phyloP scores from a whole-genome alignment of 768 basidiomycete species.

The Lepiota brunneoincarnata region DNA sequence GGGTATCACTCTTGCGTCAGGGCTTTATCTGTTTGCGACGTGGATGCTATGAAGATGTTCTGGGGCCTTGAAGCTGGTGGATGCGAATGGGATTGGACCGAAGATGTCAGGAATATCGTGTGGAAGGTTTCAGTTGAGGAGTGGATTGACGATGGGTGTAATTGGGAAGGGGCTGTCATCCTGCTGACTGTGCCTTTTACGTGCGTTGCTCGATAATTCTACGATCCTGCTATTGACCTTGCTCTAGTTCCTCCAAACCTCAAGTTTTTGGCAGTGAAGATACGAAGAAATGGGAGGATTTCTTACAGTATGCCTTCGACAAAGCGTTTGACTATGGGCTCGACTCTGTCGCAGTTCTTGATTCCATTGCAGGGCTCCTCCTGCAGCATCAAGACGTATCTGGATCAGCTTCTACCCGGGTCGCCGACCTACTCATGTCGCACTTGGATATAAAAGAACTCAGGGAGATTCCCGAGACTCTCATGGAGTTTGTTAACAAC shows the following conservation, averaged over 20 bases:
- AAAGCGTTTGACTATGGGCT: constrained; percentile 61
- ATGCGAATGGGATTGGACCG: constrained; percentile 37
- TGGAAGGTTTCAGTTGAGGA: constrained; percentile 57
- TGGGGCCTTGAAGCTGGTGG: constrained; percentile 40
- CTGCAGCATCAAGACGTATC: constrained; percentile 29
- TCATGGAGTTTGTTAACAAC: constrained; percentile 61
- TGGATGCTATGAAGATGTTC: constrained; percentile 47
- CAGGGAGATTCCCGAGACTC: constrained; percentile 47
- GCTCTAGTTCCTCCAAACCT: not conserved
- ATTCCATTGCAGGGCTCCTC: constrained; percentile 51
- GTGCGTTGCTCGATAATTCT: constrained; percentile 32
- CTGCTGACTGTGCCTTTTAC: constrained; percentile 63
- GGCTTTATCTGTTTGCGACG: constrained; percentile 41
- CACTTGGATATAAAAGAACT: constrained; percentile 49
- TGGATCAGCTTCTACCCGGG: constrained; percentile 41
- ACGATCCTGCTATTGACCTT: constrained; percentile 10
- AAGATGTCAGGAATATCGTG: constrained; percentile 42
- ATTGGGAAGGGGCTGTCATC: constrained; percentile 53
- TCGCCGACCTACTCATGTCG: constrained; percentile 61
- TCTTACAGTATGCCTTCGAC: constrained; percentile 49
- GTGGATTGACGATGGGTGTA: constrained; percentile 49
- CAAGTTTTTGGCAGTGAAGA: constrained; percentile 36
- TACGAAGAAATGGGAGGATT: constrained; percentile 54
- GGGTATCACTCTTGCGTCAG: constrained; percentile 64
- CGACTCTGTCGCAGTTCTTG: constrained; percentile 51